A percentile compares a stretch with the other conserved stretches of the same genome.
phyloP scores from a whole-genome alignment of 75 land plant genomes.

The Ceratopteris richardii region DNA sequence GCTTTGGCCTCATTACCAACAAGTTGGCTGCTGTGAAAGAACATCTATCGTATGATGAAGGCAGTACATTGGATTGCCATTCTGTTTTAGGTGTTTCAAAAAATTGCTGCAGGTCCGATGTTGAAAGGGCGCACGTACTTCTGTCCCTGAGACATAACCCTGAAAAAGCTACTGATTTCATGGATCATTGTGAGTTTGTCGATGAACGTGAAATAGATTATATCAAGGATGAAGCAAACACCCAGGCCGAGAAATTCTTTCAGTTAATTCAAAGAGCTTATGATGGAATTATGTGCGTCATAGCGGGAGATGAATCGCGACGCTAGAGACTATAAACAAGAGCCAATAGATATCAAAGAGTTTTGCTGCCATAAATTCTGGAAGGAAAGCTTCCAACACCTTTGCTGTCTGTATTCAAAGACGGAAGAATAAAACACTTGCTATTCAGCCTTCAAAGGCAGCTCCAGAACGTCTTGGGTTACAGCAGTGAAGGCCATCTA shows the following conservation, averaged over 20 bases:
- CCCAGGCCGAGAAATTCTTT: slow-evolving; percentile 45
- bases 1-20: slow-evolving; percentile 19
- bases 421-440: too few species aligned
- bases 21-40: slow-evolving; percentile 37
- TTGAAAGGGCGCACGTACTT: slow-evolving; percentile 56
- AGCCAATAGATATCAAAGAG: too few species aligned
- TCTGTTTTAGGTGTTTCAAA: slow-evolving; percentile 46
- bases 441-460: too few species aligned
- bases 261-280: slow-evolving; percentile 71
- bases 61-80: slow-evolving; percentile 43
- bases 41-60: slow-evolving; percentile 21
- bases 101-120: slow-evolving; percentile 56
- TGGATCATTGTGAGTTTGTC: slow-evolving; percentile 55
- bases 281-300: slow-evolving; percentile 32
- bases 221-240: slow-evolving; percentile 43
- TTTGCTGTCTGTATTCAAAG: too few species aligned
- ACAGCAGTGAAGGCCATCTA: too few species aligned
- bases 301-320: too few species aligned
- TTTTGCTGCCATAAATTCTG: too few species aligned
- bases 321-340: too few species aligned
- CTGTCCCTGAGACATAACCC: slow-evolving; percentile 56
- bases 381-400: too few species aligned
- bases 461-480: too few species aligned
- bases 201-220: slow-evolving; percentile 51
- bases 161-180: slow-evolving; percentile 46